Percentiles rank a stretch among this genome's conserved stretches.
Evolutionary conservation across 306 rosid genomes (phyloP).

Genomic region (Geum urbanum): DNA sequence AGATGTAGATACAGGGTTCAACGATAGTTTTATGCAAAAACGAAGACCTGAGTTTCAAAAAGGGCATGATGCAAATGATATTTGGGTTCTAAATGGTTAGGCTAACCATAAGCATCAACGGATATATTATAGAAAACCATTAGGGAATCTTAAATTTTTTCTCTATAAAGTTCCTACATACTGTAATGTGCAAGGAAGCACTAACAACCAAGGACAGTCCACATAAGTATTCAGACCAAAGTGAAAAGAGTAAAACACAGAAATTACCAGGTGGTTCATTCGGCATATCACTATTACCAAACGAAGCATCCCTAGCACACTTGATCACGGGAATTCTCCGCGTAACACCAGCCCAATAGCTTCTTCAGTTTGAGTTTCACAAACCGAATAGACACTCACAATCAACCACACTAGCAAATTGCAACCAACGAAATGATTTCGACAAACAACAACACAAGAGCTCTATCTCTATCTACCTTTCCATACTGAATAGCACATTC

Average conservation of each 20-base stretch:
- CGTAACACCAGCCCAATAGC: conserved; percentile 29
- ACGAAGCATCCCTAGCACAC: conserved; percentile 84
- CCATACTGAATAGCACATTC: conserved; percentile 27
- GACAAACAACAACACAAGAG: conserved; percentile 6
- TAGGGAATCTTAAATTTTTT: background rate
- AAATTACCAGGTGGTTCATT: conserved; percentile 60
- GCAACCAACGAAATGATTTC: conserved; percentile 17
- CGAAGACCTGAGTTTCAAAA: background rate
- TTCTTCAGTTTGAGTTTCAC: conserved; percentile 13
- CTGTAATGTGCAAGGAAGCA: background rate
- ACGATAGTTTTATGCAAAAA: background rate
- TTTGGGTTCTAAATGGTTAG: background rate
- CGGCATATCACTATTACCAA: conserved; percentile 63
- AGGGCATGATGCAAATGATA: background rate
- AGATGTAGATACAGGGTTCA: background rate
- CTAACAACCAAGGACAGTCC: background rate
- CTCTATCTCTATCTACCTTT: conserved; percentile 40
- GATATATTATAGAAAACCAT: background rate
- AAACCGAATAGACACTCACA: background rate
- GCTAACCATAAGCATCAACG: background rate
- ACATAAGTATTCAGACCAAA: background rate
- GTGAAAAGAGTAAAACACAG: background rate
- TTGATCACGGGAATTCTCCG: conserved; percentile 38
- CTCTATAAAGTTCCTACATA: background rate
- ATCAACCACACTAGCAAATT: background rate